A percentile compares a stretch with the other conserved stretches of the same genome.
Conservation (phyloP, 1,284 basidiomycete species). For the Veloboletus limbatus region DNA sequence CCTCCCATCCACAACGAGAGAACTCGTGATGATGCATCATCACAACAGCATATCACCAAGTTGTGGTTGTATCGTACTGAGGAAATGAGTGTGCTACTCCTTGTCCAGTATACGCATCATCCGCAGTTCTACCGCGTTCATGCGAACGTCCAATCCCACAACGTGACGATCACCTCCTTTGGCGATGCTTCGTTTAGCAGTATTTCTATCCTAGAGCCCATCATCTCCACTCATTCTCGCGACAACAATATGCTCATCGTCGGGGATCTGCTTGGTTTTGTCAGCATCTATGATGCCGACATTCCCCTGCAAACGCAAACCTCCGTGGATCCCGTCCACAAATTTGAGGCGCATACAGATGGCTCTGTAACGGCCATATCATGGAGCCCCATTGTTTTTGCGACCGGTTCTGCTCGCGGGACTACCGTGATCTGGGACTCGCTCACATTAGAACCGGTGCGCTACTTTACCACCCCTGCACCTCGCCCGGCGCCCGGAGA, state of each 20-base stretch:
- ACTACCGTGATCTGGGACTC: slow-evolving; percentile 64
- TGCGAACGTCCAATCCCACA: slow-evolving; percentile 34
- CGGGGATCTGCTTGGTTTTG: slow-evolving; percentile 58
- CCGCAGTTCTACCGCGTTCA: slow-evolving; percentile 46
- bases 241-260: slow-evolving; percentile 51
- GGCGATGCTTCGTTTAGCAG: slow-evolving; percentile 51
- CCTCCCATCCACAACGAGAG: slow-evolving; percentile 28
- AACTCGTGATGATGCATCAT: not conserved
- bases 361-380: slow-evolving; percentile 60
- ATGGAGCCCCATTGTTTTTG: slow-evolving; percentile 55
- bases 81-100: slow-evolving; percentile 26
- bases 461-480: slow-evolving; percentile 50
- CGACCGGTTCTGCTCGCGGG: slow-evolving; percentile 66
- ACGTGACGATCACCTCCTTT: slow-evolving; percentile 42
- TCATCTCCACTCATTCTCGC: slow-evolving; percentile 37
- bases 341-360: slow-evolving; percentile 60
- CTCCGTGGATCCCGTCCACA: slow-evolving; percentile 37
- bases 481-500: slow-evolving; percentile 38
- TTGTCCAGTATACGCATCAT: slow-evolving; percentile 45
- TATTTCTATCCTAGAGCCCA: slow-evolving; percentile 46
- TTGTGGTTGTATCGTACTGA: slow-evolving; percentile 18
- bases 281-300: slow-evolving; percentile 51
- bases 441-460: slow-evolving; percentile 56
- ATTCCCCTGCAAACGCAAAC: slow-evolving; percentile 7
- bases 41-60: slow-evolving; percentile 14